Evolutionary conservation across 2,329 filamentous ascomycete species (phyloP), one percentile per base, ranked within the genome.

Genomic region (Cladobotryum protrusum): DNA sequence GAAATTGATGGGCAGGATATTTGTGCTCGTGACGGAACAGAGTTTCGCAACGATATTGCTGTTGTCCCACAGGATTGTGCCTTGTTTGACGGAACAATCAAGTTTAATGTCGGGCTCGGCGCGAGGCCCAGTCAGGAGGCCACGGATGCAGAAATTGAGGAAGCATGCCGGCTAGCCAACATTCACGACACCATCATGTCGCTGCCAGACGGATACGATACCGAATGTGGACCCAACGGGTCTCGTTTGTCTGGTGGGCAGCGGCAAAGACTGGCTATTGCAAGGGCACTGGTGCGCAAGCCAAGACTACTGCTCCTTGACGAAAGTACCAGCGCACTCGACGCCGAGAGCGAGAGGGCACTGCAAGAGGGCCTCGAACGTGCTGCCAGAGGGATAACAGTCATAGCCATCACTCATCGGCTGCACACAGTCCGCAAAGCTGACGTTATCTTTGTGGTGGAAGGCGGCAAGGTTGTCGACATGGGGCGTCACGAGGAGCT

Each of bases 301-400:
- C 89, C 89, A 0, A 77, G 83, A 43, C 74, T 95, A 1, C 67
- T 95, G 15, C 78, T 95, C 36, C 74, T 95, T 1, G 89, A 95
- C 59, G 89, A 95, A 71, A 86, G 86, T 29, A 95, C 89, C 0
- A 87, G 82, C 39, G 86, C 85, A 3, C 73, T 95, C 3, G 89
- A 95, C 59, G 79, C 81, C 0, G 83, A 84, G 59, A 85, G 79
- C 45, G 85, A 88, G 45, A 72, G 73, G 5, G 67, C 83, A 9
- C 76, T 95, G 19, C 79, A 87, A 49, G 75, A 85, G 20, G 84
- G 82, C 0, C 69, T 89, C 40, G 81, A 87, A 65, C 72, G 68
- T 52, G 79, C 74, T 0, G 72, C 74, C 2, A 70, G 70, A 43
- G 76, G 65, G 49, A 77, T 78, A 42, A 82, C 78, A 0, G 77